These are phyloP conservation scores for Yamadazyma songkhlaensis DNA, from an alignment of 1,139 yeast species.

Conservation along the genomic window DNA sequence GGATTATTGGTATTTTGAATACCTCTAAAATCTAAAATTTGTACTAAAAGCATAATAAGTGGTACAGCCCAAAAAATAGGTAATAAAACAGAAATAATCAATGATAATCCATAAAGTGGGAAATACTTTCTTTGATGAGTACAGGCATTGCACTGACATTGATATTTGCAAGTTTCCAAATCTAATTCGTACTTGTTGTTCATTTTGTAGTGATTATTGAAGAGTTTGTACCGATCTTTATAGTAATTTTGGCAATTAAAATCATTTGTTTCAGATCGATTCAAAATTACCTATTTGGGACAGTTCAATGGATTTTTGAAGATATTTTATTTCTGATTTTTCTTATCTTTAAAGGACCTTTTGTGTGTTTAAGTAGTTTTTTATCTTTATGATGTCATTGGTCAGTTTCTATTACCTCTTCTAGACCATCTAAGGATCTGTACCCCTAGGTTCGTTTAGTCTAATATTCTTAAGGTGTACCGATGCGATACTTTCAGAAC, in stretches of 20 bases:
- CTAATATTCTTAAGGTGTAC: background rate
- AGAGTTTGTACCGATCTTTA: too few relatives aligned
- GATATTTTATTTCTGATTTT: background rate
- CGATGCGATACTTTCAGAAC: background rate
- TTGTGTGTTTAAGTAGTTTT: too few relatives aligned
- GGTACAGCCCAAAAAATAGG: constrained; percentile 22
- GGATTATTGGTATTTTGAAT: constrained; percentile 5
- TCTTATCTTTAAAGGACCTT: background rate
- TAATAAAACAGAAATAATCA: constrained; percentile 18
- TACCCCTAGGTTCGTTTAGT: background rate
- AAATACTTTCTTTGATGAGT: constrained; percentile 4
- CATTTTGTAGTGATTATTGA: background rate
- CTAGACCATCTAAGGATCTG: too few relatives aligned
- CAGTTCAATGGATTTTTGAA: constrained; percentile 8
- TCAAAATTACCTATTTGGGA: constrained; percentile 12
- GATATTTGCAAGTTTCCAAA: constrained; percentile 7
- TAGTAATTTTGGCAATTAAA: background rate
- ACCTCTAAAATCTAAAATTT: background rate
- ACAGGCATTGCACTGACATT: constrained; percentile 20
- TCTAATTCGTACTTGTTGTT: constrained; percentile 2
- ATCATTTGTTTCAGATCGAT: constrained; percentile 1
- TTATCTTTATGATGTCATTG: too few relatives aligned
- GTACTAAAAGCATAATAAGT: background rate
- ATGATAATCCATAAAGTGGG: constrained; percentile 3
- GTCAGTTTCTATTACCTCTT: too few relatives aligned